phyloP scores from a whole-genome alignment of 805 yeast species.

The Yueomyces sp. region DNA sequence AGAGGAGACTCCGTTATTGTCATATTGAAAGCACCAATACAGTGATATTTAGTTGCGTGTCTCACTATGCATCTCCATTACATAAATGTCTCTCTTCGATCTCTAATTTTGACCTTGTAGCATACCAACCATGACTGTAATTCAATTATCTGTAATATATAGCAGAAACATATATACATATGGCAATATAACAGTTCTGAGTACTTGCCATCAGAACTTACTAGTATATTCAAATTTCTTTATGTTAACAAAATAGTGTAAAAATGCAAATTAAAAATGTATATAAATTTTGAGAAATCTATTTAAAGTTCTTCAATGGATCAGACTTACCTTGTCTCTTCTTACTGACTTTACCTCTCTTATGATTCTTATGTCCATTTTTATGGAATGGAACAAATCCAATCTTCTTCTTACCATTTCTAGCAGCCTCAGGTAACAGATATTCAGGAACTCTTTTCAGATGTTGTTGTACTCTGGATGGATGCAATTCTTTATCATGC shows the following conservation, averaged over 20 bases:
- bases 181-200: too few relatives aligned
- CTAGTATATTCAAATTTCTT: too few relatives aligned
- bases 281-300: conserved; percentile 1
- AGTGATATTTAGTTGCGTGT: conserved; percentile 2
- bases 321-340: conserved; percentile 37
- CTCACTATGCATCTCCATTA: neutral
- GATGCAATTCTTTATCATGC: conserved; percentile 83
- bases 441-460: conserved; percentile 89
- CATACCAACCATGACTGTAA: too few relatives aligned
- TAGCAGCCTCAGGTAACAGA: conserved; percentile 67
- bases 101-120: too few relatives aligned
- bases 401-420: conserved; percentile 39
- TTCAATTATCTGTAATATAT: too few relatives aligned
- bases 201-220: too few relatives aligned
- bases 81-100: neutral
- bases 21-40: conserved; percentile 40
- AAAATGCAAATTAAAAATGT: neutral
- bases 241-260: too few relatives aligned
- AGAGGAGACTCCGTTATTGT: conserved; percentile 94
- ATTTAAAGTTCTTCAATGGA: conserved; percentile 49
- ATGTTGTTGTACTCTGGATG: conserved; percentile 70
- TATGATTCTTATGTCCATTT: conserved; percentile 11
- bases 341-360: conserved; percentile 29
- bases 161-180: too few relatives aligned
- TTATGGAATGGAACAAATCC: conserved; percentile 64